Conservation (phyloP, 176 grass and related monocot species). For the Carex cristatella region DNA sequence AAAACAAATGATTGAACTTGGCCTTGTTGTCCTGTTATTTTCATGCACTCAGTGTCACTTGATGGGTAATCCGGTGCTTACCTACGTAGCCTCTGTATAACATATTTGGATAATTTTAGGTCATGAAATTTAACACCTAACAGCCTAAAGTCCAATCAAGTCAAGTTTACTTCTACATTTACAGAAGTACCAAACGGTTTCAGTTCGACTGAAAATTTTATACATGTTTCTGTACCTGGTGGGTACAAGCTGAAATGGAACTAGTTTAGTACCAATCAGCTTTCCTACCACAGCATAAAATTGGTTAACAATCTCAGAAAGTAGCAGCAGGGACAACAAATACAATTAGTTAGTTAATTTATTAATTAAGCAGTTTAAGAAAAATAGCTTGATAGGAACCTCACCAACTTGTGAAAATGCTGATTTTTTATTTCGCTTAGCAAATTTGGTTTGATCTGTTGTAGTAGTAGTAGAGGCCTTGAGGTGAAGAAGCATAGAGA, state of each 20-base stretch:
- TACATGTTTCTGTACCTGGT: background rate
- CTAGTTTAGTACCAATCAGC: background rate
- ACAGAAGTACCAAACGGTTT: background rate
- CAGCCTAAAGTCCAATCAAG: background rate
- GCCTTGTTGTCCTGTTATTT: no score
- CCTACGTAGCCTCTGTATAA: no score
- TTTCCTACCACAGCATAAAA: background rate
- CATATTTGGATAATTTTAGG: no score
- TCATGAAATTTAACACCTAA: no score
- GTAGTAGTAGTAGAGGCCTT: constrained; percentile 12
- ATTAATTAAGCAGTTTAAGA: background rate
- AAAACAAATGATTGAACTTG: no score
- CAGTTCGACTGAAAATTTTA: background rate
- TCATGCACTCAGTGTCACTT: no score
- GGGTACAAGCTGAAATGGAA: background rate
- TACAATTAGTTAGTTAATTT: background rate
- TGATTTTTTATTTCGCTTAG: background rate
- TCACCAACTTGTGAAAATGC: constrained; percentile 21
- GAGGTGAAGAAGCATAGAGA: constrained; percentile 35
- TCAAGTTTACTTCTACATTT: background rate
- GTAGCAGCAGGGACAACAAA: no score
- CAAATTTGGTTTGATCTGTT: background rate
- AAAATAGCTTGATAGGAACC: background rate
- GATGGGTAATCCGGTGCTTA: no score
- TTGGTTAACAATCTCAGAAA: background rate